A percentile compares a stretch with the other conserved stretches of the same genome.
Evolutionary conservation across 2,329 filamentous ascomycete genomes (phyloP).

Genomic region (Zymoseptoria brevis): DNA sequence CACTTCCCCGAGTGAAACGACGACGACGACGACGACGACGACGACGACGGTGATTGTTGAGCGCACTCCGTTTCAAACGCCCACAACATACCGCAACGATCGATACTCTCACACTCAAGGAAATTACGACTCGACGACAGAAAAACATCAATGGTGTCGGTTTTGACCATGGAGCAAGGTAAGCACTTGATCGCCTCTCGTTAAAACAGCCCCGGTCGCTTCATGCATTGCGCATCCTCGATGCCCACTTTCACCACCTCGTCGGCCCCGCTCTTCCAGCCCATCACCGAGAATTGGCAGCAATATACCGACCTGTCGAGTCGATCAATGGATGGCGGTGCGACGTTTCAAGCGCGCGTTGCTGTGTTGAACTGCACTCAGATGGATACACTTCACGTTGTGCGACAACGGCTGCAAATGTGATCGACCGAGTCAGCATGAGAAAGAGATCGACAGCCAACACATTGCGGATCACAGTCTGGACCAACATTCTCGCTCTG

Average conservation of each 20-base stretch:
- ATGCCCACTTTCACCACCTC: conserved; percentile 2
- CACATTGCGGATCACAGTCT: neutral
- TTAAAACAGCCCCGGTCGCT: conserved; percentile 8
- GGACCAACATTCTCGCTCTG: conserved; percentile 8
- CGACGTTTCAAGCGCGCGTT: conserved; percentile 10
- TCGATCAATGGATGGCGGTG: conserved; percentile 2
- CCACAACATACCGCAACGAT: neutral
- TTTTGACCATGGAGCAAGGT: conserved; percentile 28
- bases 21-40: conserved; percentile 1
- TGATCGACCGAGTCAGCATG: neutral
- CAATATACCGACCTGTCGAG: neutral
- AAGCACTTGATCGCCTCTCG: conserved; percentile 11
- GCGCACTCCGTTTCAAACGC: too few species aligned
- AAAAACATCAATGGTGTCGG: conserved; percentile 17
- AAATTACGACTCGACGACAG: neutral
- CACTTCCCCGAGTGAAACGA: conserved; percentile 1
- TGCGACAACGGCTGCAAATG: neutral
- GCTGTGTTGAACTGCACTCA: neutral
- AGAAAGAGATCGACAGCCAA: neutral
- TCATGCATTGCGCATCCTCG: conserved; percentile 16
- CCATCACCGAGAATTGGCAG: neutral
- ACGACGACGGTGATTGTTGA: neutral
- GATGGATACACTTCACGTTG: neutral
- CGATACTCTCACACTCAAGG: neutral
- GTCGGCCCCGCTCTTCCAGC: neutral